Conservation (phyloP, 768 basidiomycete genomes). For the Leucocoprinus birnbaumii region DNA sequence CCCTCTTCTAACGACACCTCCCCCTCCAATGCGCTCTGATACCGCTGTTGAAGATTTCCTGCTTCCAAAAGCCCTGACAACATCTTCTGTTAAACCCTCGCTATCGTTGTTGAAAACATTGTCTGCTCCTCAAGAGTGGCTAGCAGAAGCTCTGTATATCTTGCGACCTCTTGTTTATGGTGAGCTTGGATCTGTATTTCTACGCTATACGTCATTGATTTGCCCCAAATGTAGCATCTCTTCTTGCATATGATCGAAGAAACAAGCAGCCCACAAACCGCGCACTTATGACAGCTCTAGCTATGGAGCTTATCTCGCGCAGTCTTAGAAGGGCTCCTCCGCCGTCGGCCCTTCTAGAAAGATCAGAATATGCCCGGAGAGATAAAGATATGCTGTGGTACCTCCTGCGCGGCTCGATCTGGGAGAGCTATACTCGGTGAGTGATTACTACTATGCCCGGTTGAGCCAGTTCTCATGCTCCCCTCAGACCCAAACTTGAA, state of each 20-base stretch:
- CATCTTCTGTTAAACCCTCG: slow-evolving; percentile 69
- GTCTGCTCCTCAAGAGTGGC: slow-evolving; percentile 67
- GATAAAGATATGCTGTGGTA: slow-evolving; percentile 86
- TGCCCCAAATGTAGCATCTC: slow-evolving; percentile 26
- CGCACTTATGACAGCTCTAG: slow-evolving; percentile 62
- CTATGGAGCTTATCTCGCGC: slow-evolving; percentile 72
- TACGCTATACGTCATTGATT: slow-evolving; percentile 13
- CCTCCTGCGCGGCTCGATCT: slow-evolving; percentile 81
- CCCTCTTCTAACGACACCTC: slow-evolving; percentile 43
- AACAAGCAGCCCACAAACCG: slow-evolving; percentile 43
- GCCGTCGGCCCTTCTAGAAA: slow-evolving; percentile 60
- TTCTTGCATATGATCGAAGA: slow-evolving; percentile 38
- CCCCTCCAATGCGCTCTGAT: slow-evolving; percentile 47
- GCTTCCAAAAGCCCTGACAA: slow-evolving; percentile 76
- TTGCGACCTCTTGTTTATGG: slow-evolving; percentile 78
- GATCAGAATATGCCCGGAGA: slow-evolving; percentile 76
- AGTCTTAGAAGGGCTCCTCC: slow-evolving; percentile 68
- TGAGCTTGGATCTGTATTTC: slow-evolving; percentile 25
- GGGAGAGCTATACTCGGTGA: slow-evolving; percentile 76
- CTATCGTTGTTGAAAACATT: slow-evolving; percentile 62
- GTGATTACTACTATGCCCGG: slow-evolving; percentile 17
- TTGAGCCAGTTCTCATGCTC: slow-evolving; percentile 3
- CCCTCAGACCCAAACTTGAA: slow-evolving; percentile 70
- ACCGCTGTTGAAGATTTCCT: slow-evolving; percentile 75
- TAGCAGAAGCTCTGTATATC: slow-evolving; percentile 69